These are phyloP conservation scores for Castanopsis chinensis DNA, from an alignment of 306 rosid species.

Conservation along the genomic window DNA sequence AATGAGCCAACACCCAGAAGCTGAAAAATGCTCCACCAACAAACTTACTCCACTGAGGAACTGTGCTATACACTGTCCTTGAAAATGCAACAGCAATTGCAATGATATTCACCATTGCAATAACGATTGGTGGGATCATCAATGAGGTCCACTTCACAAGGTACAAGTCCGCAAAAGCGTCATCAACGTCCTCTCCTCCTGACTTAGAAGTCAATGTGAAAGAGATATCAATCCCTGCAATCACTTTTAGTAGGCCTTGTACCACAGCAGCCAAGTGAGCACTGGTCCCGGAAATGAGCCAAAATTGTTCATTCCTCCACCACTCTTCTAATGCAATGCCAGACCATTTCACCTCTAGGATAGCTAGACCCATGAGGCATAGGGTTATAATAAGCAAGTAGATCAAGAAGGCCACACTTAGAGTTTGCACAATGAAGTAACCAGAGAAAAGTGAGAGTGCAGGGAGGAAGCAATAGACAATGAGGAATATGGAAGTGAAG, in stretches of 20 bases:
- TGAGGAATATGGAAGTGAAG: constrained; percentile 48
- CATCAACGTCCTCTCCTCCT: constrained; percentile 29
- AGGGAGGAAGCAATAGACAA: constrained; percentile 55
- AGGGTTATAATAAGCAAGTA: constrained; percentile 45
- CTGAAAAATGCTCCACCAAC: constrained; percentile 56
- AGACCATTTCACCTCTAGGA: constrained; percentile 50
- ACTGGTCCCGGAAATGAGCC: constrained; percentile 55
- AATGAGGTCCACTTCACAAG: constrained; percentile 49
- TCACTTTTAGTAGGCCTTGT: constrained; percentile 46
- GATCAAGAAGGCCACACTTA: constrained; percentile 33
- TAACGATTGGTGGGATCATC: constrained; percentile 50
- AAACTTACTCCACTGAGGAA: constrained; percentile 47
- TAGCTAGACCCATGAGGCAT: constrained; percentile 30
- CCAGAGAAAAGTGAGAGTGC: constrained; percentile 48
- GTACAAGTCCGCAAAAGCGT: constrained; percentile 41
- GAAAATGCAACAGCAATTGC: constrained; percentile 36
- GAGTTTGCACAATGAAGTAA: constrained; percentile 44
- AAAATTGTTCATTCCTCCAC: constrained; percentile 62
- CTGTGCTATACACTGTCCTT: constrained; percentile 31
- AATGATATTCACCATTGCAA: constrained; percentile 44
- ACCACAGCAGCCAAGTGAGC: constrained; percentile 52
- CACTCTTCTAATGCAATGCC: constrained; percentile 46
- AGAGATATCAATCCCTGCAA: constrained; percentile 54
- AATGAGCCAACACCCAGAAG: constrained; percentile 54
- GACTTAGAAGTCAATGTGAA: constrained; percentile 48